Evolutionary conservation across 805 yeast species (phyloP).

Genomic region (Kuraishia piskuri): DNA sequence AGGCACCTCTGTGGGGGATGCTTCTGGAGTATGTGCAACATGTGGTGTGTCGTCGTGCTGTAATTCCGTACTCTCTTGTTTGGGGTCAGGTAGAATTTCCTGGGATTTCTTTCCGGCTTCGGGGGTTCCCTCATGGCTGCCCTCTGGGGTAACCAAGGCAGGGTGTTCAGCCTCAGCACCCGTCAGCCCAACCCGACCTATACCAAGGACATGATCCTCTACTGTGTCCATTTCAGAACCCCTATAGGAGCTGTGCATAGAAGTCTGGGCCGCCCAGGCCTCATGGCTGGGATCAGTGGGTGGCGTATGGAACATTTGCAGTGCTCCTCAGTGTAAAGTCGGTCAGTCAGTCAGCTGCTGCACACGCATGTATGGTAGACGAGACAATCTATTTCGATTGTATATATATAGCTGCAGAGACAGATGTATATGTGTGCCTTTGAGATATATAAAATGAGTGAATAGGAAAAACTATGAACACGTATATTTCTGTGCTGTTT

Average conservation of each 20-base stretch:
- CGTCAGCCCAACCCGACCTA: neutral
- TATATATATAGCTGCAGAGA: neutral
- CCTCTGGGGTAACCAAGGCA: neutral
- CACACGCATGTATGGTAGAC: neutral
- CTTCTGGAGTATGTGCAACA: neutral
- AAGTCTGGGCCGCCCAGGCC: slow-evolving; percentile 17
- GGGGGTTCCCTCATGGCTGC: neutral
- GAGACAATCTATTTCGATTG: too few species aligned
- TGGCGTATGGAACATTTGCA: slow-evolving; percentile 24
- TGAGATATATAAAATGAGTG: neutral
- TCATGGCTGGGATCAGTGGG: slow-evolving; percentile 17
- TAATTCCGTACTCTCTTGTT: too few species aligned
- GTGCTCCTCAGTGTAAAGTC: neutral
- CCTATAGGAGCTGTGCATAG: slow-evolving; percentile 17
- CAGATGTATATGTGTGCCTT: neutral
- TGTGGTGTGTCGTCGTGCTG: neutral
- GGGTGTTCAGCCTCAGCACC: neutral
- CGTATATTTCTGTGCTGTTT: neutral
- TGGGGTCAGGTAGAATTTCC: too few species aligned
- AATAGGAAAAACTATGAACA: neutral
- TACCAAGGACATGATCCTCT: neutral
- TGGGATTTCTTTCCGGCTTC: neutral
- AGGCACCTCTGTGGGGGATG: slow-evolving; percentile 1
- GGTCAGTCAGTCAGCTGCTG: too few species aligned
- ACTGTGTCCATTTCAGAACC: neutral